Evolutionary conservation across 164 flowering plant genomes (phyloP).

Genomic region (Dillenia turbinata): DNA sequence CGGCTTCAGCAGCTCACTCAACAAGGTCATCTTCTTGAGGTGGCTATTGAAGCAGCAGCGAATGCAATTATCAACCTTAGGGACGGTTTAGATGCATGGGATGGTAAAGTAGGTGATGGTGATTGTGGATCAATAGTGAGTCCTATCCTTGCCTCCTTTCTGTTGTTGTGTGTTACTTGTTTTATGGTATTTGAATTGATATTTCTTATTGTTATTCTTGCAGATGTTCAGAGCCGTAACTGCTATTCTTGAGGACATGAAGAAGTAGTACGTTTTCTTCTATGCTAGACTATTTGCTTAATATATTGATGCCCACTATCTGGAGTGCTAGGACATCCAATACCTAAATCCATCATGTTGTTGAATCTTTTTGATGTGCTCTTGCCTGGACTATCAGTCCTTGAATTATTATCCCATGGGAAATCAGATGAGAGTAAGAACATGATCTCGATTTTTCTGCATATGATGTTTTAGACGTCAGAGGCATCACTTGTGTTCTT

Average conservation of each 20-base stretch:
- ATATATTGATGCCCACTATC: background rate
- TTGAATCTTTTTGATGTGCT: too few relatives aligned
- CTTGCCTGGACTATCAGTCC: too few relatives aligned
- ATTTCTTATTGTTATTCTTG: constrained; percentile 5
- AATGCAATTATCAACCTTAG: constrained; percentile 53
- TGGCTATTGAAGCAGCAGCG: constrained; percentile 85
- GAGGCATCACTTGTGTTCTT: too few relatives aligned
- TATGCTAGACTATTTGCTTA: background rate
- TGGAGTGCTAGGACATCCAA: too few relatives aligned
- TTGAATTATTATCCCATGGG: too few relatives aligned
- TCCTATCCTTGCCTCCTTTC: constrained; percentile 5
- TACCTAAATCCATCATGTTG: too few relatives aligned
- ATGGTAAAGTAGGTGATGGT: constrained; percentile 89
- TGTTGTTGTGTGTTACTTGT: constrained; percentile 7
- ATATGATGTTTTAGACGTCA: too few relatives aligned
- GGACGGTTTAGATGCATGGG: constrained; percentile 86
- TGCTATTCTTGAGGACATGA: constrained; percentile 78
- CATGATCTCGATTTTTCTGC: too few relatives aligned
- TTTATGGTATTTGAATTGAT: constrained; percentile 6
- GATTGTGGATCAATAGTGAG: constrained; percentile 97
- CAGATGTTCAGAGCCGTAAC: constrained; percentile 89
- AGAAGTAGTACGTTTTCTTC: constrained; percentile 46
- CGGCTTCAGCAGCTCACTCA: constrained; percentile 56
- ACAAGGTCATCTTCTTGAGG: constrained; percentile 68
- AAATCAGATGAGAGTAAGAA: too few relatives aligned